Conservation (phyloP, 257 asterid genomes). For the Nicotiana noctiflora region DNA sequence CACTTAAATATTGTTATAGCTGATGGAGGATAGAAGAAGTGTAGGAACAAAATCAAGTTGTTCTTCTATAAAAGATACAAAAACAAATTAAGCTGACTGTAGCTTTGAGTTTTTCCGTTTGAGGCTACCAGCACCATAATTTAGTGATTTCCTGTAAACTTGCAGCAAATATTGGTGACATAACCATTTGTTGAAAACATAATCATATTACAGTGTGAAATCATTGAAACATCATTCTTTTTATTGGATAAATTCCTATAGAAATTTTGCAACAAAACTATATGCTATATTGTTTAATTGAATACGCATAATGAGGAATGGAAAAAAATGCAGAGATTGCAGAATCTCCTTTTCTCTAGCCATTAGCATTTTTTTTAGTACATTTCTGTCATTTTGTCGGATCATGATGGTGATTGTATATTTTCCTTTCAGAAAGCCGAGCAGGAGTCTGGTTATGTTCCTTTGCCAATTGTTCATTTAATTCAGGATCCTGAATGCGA, state of each 20-base stretch:
- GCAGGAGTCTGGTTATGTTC: constrained; percentile 49
- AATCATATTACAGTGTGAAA: background rate
- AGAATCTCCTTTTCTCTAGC: background rate
- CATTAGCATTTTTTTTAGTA: background rate
- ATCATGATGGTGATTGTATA: constrained; percentile 6
- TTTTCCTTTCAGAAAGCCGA: constrained; percentile 34
- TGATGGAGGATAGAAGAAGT: background rate
- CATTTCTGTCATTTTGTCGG: background rate
- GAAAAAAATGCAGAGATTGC: background rate
- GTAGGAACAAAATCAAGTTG: background rate
- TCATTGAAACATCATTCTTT: background rate
- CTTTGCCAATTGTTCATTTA: constrained; percentile 82
- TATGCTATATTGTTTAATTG: background rate
- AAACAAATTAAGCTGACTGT: background rate
- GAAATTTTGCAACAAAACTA: background rate
- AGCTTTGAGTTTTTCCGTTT: background rate
- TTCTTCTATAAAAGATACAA: background rate
- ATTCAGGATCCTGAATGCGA: constrained; percentile 85
- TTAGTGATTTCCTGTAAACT: background rate
- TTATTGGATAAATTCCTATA: background rate
- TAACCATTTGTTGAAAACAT: background rate
- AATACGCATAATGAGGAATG: background rate
- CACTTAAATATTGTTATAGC: background rate
- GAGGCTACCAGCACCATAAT: background rate
- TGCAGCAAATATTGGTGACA: background rate